Evolutionary conservation across 106 monocot species (phyloP).

Genomic region (Ottelia alismoides): DNA sequence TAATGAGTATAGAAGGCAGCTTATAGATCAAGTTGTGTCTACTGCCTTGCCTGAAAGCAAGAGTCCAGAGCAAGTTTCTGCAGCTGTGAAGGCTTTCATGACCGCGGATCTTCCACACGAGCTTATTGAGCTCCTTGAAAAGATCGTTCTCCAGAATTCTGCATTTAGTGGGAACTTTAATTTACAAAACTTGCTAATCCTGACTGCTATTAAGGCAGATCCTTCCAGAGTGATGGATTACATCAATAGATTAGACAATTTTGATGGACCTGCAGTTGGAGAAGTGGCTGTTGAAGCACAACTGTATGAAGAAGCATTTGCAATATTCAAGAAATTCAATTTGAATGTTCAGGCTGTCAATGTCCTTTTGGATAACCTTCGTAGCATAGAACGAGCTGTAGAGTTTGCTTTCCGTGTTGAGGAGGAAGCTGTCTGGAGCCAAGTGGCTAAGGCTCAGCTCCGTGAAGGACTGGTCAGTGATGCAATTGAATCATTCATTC

Average conservation of each 20-base stretch:
- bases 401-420: conserved; percentile 98
- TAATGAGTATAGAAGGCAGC: conserved; percentile 89
- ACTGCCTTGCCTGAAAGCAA: conserved; percentile 96
- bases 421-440: conserved; percentile 98
- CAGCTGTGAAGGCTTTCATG: conserved; percentile 99
- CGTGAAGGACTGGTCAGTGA: conserved; percentile 91
- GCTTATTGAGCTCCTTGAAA: conserved; percentile 93
- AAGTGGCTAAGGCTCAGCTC: conserved; percentile 92
- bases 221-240: conserved; percentile 97
- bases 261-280: conserved; percentile 97
- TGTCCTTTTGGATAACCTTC: conserved; percentile 84
- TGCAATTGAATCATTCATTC: conserved; percentile 97
- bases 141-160: conserved; percentile 94
- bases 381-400: conserved; percentile 82
- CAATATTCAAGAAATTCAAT: conserved; percentile 97
- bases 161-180: conserved; percentile 98
- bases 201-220: conserved; percentile 96
- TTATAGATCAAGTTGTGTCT: conserved; percentile 85
- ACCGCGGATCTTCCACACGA: conserved; percentile 98
- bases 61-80: conserved; percentile 98
- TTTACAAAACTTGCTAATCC: conserved; percentile 84
- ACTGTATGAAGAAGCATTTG: conserved; percentile 91
- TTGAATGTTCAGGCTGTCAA: conserved; percentile 91
- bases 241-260: conserved; percentile 90
- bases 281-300: conserved; percentile 97